A percentile compares a stretch with the other conserved stretches of the same genome.
These are phyloP conservation scores for Lachancea nothofagi DNA, from an alignment of 805 yeast species.

Conservation along the genomic window DNA sequence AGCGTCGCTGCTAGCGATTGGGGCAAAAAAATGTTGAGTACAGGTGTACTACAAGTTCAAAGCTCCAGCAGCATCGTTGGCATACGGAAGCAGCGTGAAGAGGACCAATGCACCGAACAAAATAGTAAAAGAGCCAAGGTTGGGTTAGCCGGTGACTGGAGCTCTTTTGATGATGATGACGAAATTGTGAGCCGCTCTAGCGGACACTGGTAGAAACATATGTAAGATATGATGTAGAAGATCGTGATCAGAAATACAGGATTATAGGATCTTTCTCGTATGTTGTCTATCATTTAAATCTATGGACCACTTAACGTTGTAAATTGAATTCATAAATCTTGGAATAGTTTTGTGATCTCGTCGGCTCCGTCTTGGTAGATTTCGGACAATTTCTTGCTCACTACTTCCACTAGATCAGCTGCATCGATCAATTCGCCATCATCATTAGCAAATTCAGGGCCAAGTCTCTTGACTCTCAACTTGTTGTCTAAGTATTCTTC, in stretches of 20 bases:
- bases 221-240: neutral
- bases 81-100: slow-evolving; percentile 12
- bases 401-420: slow-evolving; percentile 51
- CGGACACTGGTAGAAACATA: slow-evolving; percentile 33
- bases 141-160: slow-evolving; percentile 35
- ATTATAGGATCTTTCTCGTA: neutral
- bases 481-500: slow-evolving; percentile 79
- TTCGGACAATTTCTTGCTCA: slow-evolving; percentile 49
- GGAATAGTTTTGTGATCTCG: slow-evolving; percentile 58
- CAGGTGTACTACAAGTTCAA: slow-evolving; percentile 38
- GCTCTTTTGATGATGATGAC: slow-evolving; percentile 22
- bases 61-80: slow-evolving; percentile 17
- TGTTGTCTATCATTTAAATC: neutral
- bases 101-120: neutral
- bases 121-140: slow-evolving; percentile 25
- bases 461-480: slow-evolving; percentile 79
- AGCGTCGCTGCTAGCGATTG: slow-evolving; percentile 88
- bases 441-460: slow-evolving; percentile 80
- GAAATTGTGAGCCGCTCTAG: slow-evolving; percentile 15
- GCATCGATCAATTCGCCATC: slow-evolving; percentile 75
- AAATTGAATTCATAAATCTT: slow-evolving; percentile 38
- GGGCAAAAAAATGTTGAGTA: slow-evolving; percentile 71
- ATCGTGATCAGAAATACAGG: neutral
- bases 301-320: neutral
- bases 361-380: slow-evolving; percentile 50